Base-by-base conservation (phyloP, 257 asterid genomes). In the Cynanchum wilfordii region DNA sequence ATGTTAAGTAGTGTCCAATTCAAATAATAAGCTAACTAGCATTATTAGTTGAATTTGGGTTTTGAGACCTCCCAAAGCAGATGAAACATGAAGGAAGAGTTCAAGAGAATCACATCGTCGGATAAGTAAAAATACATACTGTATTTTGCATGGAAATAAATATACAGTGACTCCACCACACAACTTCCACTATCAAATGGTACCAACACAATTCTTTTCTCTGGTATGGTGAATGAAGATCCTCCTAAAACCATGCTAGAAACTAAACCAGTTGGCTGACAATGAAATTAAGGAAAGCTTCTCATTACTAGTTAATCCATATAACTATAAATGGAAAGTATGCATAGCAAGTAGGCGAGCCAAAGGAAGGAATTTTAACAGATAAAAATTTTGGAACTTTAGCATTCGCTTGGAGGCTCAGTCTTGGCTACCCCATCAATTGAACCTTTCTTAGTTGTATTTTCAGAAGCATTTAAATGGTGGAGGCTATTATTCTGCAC, bases 311-410 rank as follows among this genome's bases (percentile, higher is more conserved):
- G 78, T 77, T 79, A 75, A 81, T 73, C 81, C 71, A 74, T 73
- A 45, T 51, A 49, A 49, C 33, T 57, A 51, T 71, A 69, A n/a
- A 68, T 56, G 36, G 64, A 75, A 63, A 65, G 30, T 55, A 52
- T 58, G 52, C 60, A n/a, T 36, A 17, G 25, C 17, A 42, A 17
- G 25, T 45, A 65, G 75, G 78, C 75, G 24, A 79, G 77, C 74
- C 47, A 74, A 78, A 77, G 81, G 78, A 81, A 79, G 75, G 78
- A 72, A 68, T 83, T 33, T 33, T 84, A 83, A 90, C 88, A 72
- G 67, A 55, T 70, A 76, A 72, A 66, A 55, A 70, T 76, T 58
- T 63, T 63, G 40, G 40, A 47, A 50, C 52, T 68, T 72, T 73
- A 79, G 51, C 50, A n/a, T 11, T 54, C 58, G 10, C 40, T 65